Base-by-base conservation (phyloP, 2,329 filamentous ascomycete species). In the Knoxdaviesia proteae region DNA sequence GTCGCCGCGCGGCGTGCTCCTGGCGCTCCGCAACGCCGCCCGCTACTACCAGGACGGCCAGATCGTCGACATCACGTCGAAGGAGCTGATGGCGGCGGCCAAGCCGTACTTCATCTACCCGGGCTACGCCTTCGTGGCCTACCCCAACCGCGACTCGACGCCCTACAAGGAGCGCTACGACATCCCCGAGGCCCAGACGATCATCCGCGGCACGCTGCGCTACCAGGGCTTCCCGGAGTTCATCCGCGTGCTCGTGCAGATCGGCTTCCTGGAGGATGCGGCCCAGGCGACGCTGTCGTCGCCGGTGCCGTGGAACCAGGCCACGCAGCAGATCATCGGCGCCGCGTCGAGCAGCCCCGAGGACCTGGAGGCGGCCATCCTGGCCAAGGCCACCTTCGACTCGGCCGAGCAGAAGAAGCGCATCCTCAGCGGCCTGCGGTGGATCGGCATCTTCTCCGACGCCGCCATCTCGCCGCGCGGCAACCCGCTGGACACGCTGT, bases 21-120 rank as follows among this genome's bases (percentile, higher is more conserved):
- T 96, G 41, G 87, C 88, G 3, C 71, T 94, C 50, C 67, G 80
- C 52, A 94, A 94, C 64, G 66, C 74, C n/a, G 88, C 83, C 54
- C 84, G 72, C 52, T 87, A 75, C 67, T 88, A 77, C 62, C 64
- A 86, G 60, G 79, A 83, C 50, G 86, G 86, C 54, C 71, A 87
- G 64, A 61, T 80, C 49, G 71, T 80, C 51, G 68, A 77, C 44
- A 68, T 86, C 33, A 61, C 63, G 6, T 42, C 40, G 33, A 59
- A 64, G 50, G 80, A 87, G 37, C 69, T 94, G 47, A 96, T 94
- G 88, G 77, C 65, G 47, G 74, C 72, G 41, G 84, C 87, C 36
- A 88, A 92, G 69, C 83, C 84, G 41, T 94, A 93, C 71, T 76
- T 71, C 61, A 90, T 88, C 66, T 92, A 86, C 66, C 81, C 82